Evolutionary conservation across 129 eudicot species (phyloP).

Genomic region (Calendula officinalis): DNA sequence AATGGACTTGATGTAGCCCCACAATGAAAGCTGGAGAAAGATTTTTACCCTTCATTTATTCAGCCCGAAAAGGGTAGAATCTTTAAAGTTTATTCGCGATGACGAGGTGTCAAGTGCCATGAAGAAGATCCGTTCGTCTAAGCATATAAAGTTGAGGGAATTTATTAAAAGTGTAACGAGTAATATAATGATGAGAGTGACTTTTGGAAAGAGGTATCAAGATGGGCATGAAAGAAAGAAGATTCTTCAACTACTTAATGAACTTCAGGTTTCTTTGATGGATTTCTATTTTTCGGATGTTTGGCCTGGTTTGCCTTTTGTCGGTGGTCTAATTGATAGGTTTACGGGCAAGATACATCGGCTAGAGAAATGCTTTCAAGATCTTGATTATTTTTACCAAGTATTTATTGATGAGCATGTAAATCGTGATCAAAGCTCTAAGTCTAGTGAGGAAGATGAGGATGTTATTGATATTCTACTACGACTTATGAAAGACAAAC

Average conservation of each 20-base stretch:
- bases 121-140: neutral
- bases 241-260: constrained; percentile 20
- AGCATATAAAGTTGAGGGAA: constrained; percentile 20
- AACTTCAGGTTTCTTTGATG: constrained; percentile 11
- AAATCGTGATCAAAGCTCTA: neutral
- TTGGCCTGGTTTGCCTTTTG: constrained; percentile 27
- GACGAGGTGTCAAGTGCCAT: constrained; percentile 18
- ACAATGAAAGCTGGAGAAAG: constrained; percentile 25
- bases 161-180: constrained; percentile 3
- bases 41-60: constrained; percentile 8
- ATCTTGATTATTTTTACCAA: constrained; percentile 17
- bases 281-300: constrained; percentile 17
- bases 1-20: constrained; percentile 23
- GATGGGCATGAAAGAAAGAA: constrained; percentile 12
- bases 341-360: neutral
- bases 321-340: constrained; percentile 20
- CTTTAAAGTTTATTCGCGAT: constrained; percentile 19
- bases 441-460: constrained; percentile 7
- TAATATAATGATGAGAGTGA: constrained; percentile 16
- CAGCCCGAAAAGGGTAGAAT: constrained; percentile 8
- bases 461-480: constrained; percentile 17
- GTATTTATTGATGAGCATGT: neutral
- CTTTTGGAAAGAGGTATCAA: constrained; percentile 28
- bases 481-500: constrained; percentile 14
- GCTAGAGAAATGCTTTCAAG: constrained; percentile 8